Percentiles rank a stretch among this genome's conserved stretches.
Evolutionary conservation across 2,329 filamentous ascomycete species (phyloP).

Genomic region (Dothistroma pini): DNA sequence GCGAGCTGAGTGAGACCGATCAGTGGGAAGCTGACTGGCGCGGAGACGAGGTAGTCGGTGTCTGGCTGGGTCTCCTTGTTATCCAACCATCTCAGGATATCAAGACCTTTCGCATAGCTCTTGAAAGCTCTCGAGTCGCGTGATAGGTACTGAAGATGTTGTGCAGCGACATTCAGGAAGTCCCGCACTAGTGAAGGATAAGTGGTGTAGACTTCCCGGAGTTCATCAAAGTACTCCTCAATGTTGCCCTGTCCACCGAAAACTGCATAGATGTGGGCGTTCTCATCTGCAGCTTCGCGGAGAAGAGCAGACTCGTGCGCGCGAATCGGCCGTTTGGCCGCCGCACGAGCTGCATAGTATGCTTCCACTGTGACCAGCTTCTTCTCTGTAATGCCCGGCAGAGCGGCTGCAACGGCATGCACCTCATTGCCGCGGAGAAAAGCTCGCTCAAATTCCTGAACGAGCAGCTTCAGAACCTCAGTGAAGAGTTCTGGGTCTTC

Average conservation of each 20-base stretch:
- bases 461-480: conserved; percentile 84
- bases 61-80: conserved; percentile 87
- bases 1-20: conserved; percentile 95
- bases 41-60: conserved; percentile 88
- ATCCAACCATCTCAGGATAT: conserved; percentile 90
- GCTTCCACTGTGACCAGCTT: conserved; percentile 84
- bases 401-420: conserved; percentile 77
- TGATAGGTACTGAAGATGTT: conserved; percentile 80
- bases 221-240: conserved; percentile 98
- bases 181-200: conserved; percentile 90
- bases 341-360: conserved; percentile 87
- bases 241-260: conserved; percentile 99
- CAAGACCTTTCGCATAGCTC: conserved; percentile 94
- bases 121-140: conserved; percentile 85
- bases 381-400: conserved; percentile 90
- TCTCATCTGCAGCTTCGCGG: conserved; percentile 78
- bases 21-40: conserved; percentile 90
- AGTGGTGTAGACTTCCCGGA: conserved; percentile 84
- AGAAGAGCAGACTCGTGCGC: conserved; percentile 91
- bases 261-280: conserved; percentile 84
- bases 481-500: conserved; percentile 91
- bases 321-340: conserved; percentile 80
- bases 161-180: conserved; percentile 74
- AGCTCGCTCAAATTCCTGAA: conserved; percentile 94
- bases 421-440: conserved; percentile 96